Base-by-base conservation (phyloP, 129 eudicot species). In the Pulicaria dysenterica region DNA sequence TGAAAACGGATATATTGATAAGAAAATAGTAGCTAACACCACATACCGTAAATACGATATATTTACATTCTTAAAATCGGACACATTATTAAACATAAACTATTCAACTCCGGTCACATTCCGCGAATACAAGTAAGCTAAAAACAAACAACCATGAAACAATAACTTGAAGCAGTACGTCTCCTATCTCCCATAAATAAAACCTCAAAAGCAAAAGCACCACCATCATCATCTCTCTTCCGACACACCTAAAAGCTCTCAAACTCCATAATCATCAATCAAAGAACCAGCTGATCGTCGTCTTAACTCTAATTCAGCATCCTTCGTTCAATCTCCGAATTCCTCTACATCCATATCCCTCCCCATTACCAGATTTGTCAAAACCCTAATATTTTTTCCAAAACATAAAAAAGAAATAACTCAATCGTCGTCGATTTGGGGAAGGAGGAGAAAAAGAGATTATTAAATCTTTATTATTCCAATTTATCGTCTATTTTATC, bases 291-390 rank as follows among this genome's bases (percentile, higher is more conserved):
- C 56, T 65, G 79, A 65, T 64, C 73, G 38, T 54, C 67, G 19
- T 55, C 67, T 51, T n/a, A 75, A 55, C 64, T 60, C 74, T 64
- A 75, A 66, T 54, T 67, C 74, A 45, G 13, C 58, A 75, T 60
- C 13, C 16, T 15, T 48, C 31, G 6, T 1, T 44, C 13, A 49
- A 58, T 71, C 67, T 38, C 53, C 55, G 14, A 24, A 39, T 37
- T 39, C 49, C 15, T 48, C 42, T 47, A 5, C 66, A 10, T 45
- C 67, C 43, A 36, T 48, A 75, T 56, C 67, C 41, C 3, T 14
- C 10, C 7, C 57, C 57, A 17, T 64, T 13, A 55, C 42, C 53
- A 63, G 8, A 74, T 8, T 55, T 3, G 53, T 5, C 55, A 44
- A 74, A 74, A 64, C 79, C 63, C 64, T 51, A 63, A 42, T 36